Percentiles rank a stretch among this genome's conserved stretches.
phyloP scores from a whole-genome alignment of 441 rosid species.

The Erysimum pusillum region DNA sequence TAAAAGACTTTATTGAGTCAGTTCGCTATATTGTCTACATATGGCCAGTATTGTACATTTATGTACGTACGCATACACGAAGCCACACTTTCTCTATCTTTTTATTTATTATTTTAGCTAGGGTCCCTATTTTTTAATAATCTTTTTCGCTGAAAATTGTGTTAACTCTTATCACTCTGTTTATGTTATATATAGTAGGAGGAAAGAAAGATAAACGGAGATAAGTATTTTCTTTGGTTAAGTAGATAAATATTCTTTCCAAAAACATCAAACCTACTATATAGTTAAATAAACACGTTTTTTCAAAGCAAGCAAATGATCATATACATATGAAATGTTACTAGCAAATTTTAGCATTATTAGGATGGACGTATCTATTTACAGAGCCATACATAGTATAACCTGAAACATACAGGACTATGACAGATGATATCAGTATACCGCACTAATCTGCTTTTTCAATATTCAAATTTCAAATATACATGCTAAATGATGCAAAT shows the following conservation, averaged over 20 bases:
- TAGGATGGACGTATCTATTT: not conserved
- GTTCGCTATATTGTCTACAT: conserved; percentile 43
- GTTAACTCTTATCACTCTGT: not conserved
- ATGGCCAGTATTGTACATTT: conserved; percentile 39
- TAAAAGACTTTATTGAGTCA: conserved; percentile 43
- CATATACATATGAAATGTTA: not conserved
- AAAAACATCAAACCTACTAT: not conserved
- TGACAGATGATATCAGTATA: not conserved
- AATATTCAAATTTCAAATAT: not conserved
- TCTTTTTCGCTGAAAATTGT: not conserved
- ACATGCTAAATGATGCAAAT: conserved; percentile 4
- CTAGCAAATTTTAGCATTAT: not conserved
- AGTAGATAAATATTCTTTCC: not conserved
- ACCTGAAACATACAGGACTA: not conserved
- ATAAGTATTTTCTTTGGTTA: not conserved
- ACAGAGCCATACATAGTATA: not conserved
- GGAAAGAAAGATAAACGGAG: not conserved
- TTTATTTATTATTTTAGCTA: not conserved
- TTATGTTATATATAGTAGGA: not conserved
- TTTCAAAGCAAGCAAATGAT: not conserved
- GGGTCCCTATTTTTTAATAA: not conserved
- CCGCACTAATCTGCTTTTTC: not conserved
- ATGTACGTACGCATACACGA: conserved; percentile 42
- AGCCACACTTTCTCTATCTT: conserved; percentile 4
- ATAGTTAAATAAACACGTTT: too few relatives aligned